Conservation (phyloP, 768 basidiomycete species). For the Pleurotus ostreatus region DNA sequence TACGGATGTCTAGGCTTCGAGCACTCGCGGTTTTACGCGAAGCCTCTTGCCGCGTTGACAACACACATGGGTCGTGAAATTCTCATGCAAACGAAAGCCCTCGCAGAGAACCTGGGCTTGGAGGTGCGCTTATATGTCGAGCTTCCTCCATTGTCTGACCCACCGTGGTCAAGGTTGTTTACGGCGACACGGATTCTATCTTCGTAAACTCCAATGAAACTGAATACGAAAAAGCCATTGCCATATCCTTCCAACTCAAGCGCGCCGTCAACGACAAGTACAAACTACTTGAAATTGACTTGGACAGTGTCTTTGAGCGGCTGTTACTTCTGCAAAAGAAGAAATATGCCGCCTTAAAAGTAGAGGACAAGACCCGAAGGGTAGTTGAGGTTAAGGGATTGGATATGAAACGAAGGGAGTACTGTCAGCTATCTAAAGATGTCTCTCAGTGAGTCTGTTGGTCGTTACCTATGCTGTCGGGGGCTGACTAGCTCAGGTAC, state of each 20-base stretch:
- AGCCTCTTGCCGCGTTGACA: conserved; percentile 94
- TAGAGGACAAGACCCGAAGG: conserved; percentile 77
- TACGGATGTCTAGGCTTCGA: conserved; percentile 99
- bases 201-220: conserved; percentile 96
- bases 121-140: conserved; percentile 56
- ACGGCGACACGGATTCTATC: conserved; percentile 98
- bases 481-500: conserved; percentile 48
- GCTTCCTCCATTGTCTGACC: neutral
- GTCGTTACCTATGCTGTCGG: neutral
- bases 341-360: conserved; percentile 97
- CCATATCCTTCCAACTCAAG: conserved; percentile 91
- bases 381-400: conserved; percentile 92
- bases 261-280: conserved; percentile 96
- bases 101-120: conserved; percentile 85
- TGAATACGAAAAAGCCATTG: conserved; percentile 83
- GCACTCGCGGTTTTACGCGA: conserved; percentile 93
- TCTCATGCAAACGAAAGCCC: conserved; percentile 85
- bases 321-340: conserved; percentile 95
- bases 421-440: conserved; percentile 85
- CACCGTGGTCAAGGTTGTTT: conserved; percentile 72
- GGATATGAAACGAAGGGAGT: conserved; percentile 99
- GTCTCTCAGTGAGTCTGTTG: conserved; percentile 77
- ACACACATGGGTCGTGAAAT: conserved; percentile 99
- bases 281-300: conserved; percentile 92
- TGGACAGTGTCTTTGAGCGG: conserved; percentile 91